Evolutionary conservation across 2,329 filamentous ascomycete species (phyloP).

Genomic region (Colletotrichum tofieldiae): DNA sequence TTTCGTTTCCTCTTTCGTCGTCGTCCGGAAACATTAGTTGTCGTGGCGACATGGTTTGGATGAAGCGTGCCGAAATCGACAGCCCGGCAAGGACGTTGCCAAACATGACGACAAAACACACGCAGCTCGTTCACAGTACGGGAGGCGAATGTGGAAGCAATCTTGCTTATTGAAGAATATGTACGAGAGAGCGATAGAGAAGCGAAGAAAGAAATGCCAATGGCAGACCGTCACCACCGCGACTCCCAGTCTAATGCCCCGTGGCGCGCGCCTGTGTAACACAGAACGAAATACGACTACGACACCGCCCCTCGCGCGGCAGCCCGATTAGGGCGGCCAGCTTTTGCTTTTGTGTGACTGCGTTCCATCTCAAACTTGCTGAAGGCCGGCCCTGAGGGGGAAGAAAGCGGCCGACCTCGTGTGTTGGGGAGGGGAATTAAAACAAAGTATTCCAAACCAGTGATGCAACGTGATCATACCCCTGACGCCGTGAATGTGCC

Average conservation of each 20-base stretch:
- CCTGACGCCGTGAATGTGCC: conserved; percentile 39
- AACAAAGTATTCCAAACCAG: conserved; percentile 30
- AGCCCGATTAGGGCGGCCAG: conserved; percentile 5
- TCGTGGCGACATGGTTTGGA: conserved; percentile 2
- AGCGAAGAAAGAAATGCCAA: conserved; percentile 29
- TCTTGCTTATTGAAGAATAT: conserved; percentile 36
- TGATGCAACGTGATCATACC: conserved; percentile 31
- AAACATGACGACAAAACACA: not conserved
- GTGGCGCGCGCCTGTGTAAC: conserved; percentile 14
- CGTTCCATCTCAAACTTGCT: conserved; percentile 18
- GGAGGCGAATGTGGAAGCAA: not conserved
- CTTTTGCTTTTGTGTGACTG: conserved; percentile 23
- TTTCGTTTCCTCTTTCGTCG: not conserved
- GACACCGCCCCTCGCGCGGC: conserved; percentile 20
- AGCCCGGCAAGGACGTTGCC: not conserved
- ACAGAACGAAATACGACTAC: conserved; percentile 28
- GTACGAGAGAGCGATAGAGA: conserved; percentile 41
- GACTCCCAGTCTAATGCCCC: conserved; percentile 43
- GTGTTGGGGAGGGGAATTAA: conserved; percentile 25
- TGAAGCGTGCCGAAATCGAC: not conserved
- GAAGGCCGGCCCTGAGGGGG: not conserved
- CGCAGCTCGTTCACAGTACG: not conserved
- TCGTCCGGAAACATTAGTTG: conserved; percentile 9
- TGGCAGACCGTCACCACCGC: conserved; percentile 15
- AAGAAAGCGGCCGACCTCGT: not conserved